phyloP scores from a whole-genome alignment of 768 basidiomycete species.

The Lyophyllum semitale region DNA sequence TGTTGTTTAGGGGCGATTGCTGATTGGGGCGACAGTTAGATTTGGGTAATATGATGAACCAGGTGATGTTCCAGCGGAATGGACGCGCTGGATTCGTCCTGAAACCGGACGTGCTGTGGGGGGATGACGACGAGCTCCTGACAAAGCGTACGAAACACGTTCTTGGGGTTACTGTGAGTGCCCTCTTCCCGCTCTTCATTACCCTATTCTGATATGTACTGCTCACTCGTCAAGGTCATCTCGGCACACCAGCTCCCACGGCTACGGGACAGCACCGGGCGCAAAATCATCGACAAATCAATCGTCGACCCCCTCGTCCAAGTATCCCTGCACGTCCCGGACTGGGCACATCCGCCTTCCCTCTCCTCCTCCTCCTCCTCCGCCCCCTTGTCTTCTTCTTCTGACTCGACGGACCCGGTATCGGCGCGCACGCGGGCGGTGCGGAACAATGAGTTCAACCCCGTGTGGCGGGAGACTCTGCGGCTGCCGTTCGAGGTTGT shows the following conservation, averaged over 20 bases:
- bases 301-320: slow-evolving; percentile 78
- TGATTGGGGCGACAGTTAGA: slow-evolving; percentile 50
- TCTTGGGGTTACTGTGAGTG: slow-evolving; percentile 61
- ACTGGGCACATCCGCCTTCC: no score
- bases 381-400: slow-evolving; percentile 24
- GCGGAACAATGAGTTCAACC: slow-evolving; percentile 92
- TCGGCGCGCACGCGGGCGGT: slow-evolving; percentile 61
- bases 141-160: slow-evolving; percentile 54
- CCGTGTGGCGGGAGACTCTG: slow-evolving; percentile 77
- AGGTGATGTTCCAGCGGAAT: no score
- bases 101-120: slow-evolving; percentile 78
- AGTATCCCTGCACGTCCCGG: slow-evolving; percentile 74
- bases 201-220: slow-evolving; percentile 22
- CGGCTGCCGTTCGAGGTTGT: slow-evolving; percentile 75
- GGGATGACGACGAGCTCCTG: slow-evolving; percentile 63
- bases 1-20: neutral
- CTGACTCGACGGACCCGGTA: slow-evolving; percentile 32
- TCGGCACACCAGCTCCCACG: no score
- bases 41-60: slow-evolving; percentile 87
- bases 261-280: slow-evolving; percentile 60
- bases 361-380: no score
- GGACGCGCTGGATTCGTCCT: slow-evolving; percentile 88
- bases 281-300: slow-evolving; percentile 57
- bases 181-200: neutral
- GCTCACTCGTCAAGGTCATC: slow-evolving; percentile 92